Evolutionary conservation across 345 rosid species (phyloP), one percentile per base, ranked within the genome.

Genomic region (Syzygium aqueum): DNA sequence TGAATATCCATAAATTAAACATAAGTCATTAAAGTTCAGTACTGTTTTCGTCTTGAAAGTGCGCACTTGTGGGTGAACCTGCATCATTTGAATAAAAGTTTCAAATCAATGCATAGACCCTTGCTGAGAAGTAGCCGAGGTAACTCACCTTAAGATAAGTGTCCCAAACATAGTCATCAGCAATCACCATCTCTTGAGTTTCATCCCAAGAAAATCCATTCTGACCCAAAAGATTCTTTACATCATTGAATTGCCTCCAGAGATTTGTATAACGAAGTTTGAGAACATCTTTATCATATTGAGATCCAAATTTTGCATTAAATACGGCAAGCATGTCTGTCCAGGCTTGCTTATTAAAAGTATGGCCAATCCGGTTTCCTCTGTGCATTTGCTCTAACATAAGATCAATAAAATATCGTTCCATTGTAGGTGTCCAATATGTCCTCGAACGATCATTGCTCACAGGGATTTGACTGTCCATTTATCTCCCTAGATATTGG

Each of bases 311-410:
- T 54, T 94, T 92, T 5, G 94, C 88, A 88, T 94, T 95, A 94
- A 96, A 96, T 54, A 91, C 87, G 2, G 78, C 27, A 5, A 94
- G 93, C 99, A 96, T 96, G 84, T 94, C 95, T 30, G 86, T 92
- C 99, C 99, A 96, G 0, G 99, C 99, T 85, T 93, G 96, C 88
- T 95, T 96, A 89, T 86, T 95, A 92, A 94, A 96, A 56, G 98
- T 96, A 91, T 96, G 96, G 12, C 98, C 97, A 28, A 91, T 89
- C 91, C 96, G 91, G 85, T 93, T 94, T 50, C 98, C 99, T 89
- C 94, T 94, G 84, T 94, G 94, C 91, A 94, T 87, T 16, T 96
- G 99, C 86, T 95, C 99, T 84, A 96, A 84, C 97, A 95, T 95
- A 61, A 97, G 98, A 88, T 97, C 97, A 73, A 97, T 91, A 87